phyloP scores from a whole-genome alignment of 306 rosid species.

The Vigna mungo region DNA sequence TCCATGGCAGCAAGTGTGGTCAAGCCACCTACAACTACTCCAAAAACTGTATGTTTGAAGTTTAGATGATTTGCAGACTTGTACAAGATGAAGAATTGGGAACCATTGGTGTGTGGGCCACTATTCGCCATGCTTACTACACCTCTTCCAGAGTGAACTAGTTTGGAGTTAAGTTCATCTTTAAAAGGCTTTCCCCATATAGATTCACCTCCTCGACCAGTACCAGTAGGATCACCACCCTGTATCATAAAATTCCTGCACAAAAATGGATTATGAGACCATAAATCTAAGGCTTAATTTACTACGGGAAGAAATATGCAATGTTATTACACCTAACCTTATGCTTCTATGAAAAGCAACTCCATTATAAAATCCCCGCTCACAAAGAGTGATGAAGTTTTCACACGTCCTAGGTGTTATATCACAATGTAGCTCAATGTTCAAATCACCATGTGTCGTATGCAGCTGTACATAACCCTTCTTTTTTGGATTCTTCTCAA shows the following conservation, averaged over 20 bases:
- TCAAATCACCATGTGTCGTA: constrained; percentile 95
- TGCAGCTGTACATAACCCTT: constrained; percentile 94
- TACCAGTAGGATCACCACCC: constrained; percentile 99
- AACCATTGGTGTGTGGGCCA: constrained; percentile 97
- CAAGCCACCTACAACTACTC: constrained; percentile 92
- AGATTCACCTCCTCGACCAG: constrained; percentile 96
- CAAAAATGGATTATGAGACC: constrained; percentile 29
- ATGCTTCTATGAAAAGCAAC: constrained; percentile 91
- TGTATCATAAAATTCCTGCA: constrained; percentile 96
- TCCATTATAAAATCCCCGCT: constrained; percentile 89
- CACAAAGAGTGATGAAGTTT: constrained; percentile 95
- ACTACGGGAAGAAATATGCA: constrained; percentile 24
- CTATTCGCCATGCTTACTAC: constrained; percentile 99
- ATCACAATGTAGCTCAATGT: constrained; percentile 95
- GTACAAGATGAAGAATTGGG: constrained; percentile 94
- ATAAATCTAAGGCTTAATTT: constrained; percentile 25
- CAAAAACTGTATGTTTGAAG: constrained; percentile 95
- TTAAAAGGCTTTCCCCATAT: constrained; percentile 97
- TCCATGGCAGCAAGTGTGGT: constrained; percentile 88
- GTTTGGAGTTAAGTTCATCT: constrained; percentile 91
- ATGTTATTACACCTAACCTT: constrained; percentile 72
- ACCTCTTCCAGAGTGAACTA: constrained; percentile 93
- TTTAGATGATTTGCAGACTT: constrained; percentile 95
- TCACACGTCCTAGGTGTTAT: constrained; percentile 92
- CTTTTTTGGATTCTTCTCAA: constrained; percentile 95